Evolutionary conservation across 2,329 filamentous ascomycete genomes (phyloP).

Genomic region (Zelopaecilomyces penicillatus): DNA sequence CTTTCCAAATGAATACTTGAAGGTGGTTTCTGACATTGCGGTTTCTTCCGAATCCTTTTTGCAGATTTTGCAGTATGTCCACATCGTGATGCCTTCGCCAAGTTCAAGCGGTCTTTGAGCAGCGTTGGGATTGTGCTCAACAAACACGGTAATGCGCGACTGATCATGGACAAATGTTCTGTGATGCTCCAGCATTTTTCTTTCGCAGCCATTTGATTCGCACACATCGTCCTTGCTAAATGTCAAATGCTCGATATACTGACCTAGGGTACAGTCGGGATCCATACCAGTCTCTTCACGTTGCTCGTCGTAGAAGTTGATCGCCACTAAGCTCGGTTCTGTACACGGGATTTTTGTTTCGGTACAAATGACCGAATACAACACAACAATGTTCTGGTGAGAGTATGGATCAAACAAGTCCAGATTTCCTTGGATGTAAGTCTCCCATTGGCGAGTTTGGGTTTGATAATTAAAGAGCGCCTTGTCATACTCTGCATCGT

Average conservation of each 20-base stretch:
- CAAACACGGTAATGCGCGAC: slow-evolving; percentile 83
- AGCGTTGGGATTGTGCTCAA: slow-evolving; percentile 51
- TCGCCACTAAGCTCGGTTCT: slow-evolving; percentile 80
- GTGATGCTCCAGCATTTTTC: slow-evolving; percentile 85
- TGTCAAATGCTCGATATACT: slow-evolving; percentile 89
- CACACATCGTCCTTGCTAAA: slow-evolving; percentile 69
- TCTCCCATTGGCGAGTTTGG: slow-evolving; percentile 93
- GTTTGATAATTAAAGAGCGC: slow-evolving; percentile 89
- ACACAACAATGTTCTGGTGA: slow-evolving; percentile 90
- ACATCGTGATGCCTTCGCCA: slow-evolving; percentile 74
- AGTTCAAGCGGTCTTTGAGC: slow-evolving; percentile 33
- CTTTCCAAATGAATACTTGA: slow-evolving; percentile 98
- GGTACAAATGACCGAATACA: slow-evolving; percentile 91
- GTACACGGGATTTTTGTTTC: slow-evolving; percentile 87
- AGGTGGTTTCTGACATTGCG: slow-evolving; percentile 87
- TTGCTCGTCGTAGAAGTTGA: slow-evolving; percentile 92
- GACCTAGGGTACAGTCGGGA: slow-evolving; percentile 85
- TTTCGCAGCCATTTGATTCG: slow-evolving; percentile 75
- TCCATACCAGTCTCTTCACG: slow-evolving; percentile 63
- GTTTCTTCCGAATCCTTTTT: slow-evolving; percentile 82
- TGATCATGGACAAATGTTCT: slow-evolving; percentile 95
- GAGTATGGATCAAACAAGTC: slow-evolving; percentile 91
- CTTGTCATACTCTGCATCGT: slow-evolving; percentile 95
- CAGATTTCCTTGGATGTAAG: slow-evolving; percentile 79
- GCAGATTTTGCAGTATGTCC: slow-evolving; percentile 92